Conservation (phyloP, 1,139 yeast genomes). For the Saccharomyces hybrid region DNA sequence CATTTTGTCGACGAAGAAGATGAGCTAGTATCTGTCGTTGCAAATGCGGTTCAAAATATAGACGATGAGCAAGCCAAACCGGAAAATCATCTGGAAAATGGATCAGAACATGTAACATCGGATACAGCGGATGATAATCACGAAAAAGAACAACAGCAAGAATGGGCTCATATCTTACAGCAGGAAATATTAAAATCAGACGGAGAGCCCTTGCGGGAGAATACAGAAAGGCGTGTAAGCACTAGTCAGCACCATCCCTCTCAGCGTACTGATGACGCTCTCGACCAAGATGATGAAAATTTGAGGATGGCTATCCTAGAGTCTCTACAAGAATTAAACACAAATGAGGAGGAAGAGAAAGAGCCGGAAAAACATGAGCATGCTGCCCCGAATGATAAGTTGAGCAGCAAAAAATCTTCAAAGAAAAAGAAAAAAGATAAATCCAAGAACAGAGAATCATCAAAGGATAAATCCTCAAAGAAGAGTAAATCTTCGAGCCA, state of each 20-base stretch:
- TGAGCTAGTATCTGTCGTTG: slow-evolving; percentile 22
- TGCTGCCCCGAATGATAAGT: neutral
- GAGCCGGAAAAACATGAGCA: slow-evolving; percentile 1
- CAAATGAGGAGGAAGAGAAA: slow-evolving; percentile 8
- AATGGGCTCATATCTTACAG: slow-evolving; percentile 28
- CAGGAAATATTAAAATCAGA: slow-evolving; percentile 22
- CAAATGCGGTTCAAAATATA: slow-evolving; percentile 6
- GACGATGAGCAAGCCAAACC: neutral
- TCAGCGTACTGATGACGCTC: slow-evolving; percentile 13
- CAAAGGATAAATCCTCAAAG: slow-evolving; percentile 7
- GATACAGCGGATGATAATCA: slow-evolving; percentile 4
- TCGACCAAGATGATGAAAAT: slow-evolving; percentile 31
- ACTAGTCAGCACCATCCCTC: slow-evolving; percentile 2
- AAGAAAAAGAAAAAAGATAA: slow-evolving; percentile 17
- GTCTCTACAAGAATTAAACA: slow-evolving; percentile 22
- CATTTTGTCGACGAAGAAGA: slow-evolving; percentile 9
- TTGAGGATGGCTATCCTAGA: slow-evolving; percentile 28
- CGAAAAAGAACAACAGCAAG: slow-evolving; percentile 17
- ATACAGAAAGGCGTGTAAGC: neutral
- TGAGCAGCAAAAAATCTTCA: slow-evolving; percentile 11
- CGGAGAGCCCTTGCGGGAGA: neutral
- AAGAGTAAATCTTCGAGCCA: neutral
- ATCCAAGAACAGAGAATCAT: slow-evolving; percentile 8
- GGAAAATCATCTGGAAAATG: neutral
- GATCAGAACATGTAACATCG: neutral